These are phyloP conservation scores for Nasturtium officinale DNA, from an alignment of 345 rosid genomes.

Conservation along the genomic window DNA sequence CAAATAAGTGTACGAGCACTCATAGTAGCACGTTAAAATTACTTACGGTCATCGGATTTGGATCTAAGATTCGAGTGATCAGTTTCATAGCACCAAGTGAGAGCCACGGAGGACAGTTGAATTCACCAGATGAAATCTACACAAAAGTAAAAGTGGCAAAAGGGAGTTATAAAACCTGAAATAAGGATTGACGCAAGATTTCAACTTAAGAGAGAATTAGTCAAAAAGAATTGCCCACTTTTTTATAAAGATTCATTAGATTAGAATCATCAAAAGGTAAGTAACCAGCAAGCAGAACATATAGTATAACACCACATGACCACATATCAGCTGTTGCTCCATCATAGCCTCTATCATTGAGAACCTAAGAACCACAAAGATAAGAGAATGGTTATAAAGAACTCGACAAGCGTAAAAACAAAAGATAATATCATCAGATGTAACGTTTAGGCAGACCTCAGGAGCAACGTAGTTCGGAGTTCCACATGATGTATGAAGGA, in stretches of 20 bases:
- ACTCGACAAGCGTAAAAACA: not conserved
- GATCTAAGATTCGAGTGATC: constrained; percentile 84
- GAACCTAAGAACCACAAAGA: constrained; percentile 60
- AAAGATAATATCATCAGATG: not conserved
- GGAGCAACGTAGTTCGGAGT: constrained; percentile 99
- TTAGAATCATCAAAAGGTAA: constrained; percentile 99
- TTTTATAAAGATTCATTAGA: constrained; percentile 91
- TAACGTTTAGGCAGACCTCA: constrained; percentile 57
- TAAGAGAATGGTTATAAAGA: not conserved
- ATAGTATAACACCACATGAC: constrained; percentile 98
- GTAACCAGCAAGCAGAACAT: constrained; percentile 96
- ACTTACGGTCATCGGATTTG: constrained; percentile 92
- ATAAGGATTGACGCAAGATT: not conserved
- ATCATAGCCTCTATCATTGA: constrained; percentile 91
- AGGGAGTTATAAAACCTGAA: not conserved
- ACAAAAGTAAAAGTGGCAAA: constrained; percentile 15
- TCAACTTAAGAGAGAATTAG: constrained; percentile 2
- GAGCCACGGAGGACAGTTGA: constrained; percentile 94
- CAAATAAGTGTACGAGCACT: not conserved
- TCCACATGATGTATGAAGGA: constrained; percentile 96
- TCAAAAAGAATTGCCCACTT: constrained; percentile 62
- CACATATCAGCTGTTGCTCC: constrained; percentile 97
- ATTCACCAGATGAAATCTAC: constrained; percentile 94
- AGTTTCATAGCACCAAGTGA: constrained; percentile 84
- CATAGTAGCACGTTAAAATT: constrained; percentile 5